These are phyloP conservation scores for Blastocystis sp. DNA, from an alignment of 352 stramenopile species.

Conservation along the genomic window DNA sequence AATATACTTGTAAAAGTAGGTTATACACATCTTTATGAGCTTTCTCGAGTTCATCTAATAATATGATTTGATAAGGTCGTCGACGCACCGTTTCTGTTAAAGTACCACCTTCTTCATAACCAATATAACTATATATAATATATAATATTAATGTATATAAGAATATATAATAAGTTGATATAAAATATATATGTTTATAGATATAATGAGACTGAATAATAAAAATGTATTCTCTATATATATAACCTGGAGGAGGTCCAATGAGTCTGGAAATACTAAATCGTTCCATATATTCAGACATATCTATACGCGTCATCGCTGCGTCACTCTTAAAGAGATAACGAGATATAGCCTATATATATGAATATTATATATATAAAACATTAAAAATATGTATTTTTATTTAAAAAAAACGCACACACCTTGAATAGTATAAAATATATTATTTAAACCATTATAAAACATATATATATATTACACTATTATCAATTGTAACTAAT, in stretches of 20 bases:
- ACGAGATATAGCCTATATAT: constrained; percentile 62
- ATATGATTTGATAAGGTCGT: constrained; percentile 73
- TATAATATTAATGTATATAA: no score
- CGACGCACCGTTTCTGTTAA: constrained; percentile 77
- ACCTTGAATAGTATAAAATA: no score
- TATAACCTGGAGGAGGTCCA: constrained; percentile 70
- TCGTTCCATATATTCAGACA: constrained; percentile 90
- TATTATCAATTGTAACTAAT: no score
- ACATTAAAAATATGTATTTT: no score
- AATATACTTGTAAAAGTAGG: constrained; percentile 78
- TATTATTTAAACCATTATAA: no score
- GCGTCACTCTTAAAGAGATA: constrained; percentile 84
- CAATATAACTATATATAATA: no score
- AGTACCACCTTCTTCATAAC: constrained; percentile 77
- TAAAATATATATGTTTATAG: no score
- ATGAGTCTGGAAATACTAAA: constrained; percentile 70
- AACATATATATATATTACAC: no score
- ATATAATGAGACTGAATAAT: constrained; percentile 5
- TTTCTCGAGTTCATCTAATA: constrained; percentile 96
- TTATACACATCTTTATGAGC: constrained; percentile 83
- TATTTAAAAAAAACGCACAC: no score
- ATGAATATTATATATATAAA: no score
- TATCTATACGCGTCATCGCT: constrained; percentile 78
- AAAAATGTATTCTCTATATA: constrained; percentile 49
- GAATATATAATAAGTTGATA: no score